Evolutionary conservation across 2,329 filamentous ascomycete genomes (phyloP).

Genomic region (Penicillium sp.): DNA sequence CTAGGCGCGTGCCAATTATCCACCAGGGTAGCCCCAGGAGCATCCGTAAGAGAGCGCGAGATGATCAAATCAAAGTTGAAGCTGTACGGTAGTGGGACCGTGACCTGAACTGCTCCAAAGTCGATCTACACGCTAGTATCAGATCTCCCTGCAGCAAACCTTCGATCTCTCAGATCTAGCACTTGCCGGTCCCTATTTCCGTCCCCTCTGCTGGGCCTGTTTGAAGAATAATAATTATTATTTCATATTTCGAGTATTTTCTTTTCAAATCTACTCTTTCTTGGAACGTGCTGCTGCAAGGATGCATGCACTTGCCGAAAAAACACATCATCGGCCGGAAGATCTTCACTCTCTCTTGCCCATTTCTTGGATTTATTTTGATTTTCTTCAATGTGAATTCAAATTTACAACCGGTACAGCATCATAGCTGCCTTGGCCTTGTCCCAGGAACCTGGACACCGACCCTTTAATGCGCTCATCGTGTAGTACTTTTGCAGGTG

Average conservation of each 20-base stretch:
- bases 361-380: not conserved
- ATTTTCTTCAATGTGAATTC: constrained; percentile 9
- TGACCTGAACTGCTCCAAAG: constrained; percentile 8
- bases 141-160: constrained; percentile 24
- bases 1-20: constrained; percentile 15
- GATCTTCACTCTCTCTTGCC: constrained; percentile 14
- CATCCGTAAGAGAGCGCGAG: constrained; percentile 6
- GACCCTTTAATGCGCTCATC: constrained; percentile 16
- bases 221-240: not conserved
- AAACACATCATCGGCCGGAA: constrained; percentile 12
- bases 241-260: constrained; percentile 12
- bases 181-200: constrained; percentile 1
- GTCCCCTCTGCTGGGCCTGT: not conserved
- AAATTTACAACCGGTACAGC: constrained; percentile 6
- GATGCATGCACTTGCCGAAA: constrained; percentile 20
- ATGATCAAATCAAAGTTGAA: constrained; percentile 8
- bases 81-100: constrained; percentile 11
- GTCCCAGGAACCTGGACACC: constrained; percentile 20
- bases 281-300: constrained; percentile 29
- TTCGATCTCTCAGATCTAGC: constrained; percentile 25
- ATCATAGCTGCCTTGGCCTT: constrained; percentile 16
- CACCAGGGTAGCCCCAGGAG: not conserved
- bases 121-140: constrained; percentile 23
- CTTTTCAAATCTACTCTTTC: constrained; percentile 1
- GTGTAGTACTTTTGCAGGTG: constrained; percentile 27